Base-by-base conservation (phyloP, 352 stramenopile species). In the Elongisporangium anandrum region DNA sequence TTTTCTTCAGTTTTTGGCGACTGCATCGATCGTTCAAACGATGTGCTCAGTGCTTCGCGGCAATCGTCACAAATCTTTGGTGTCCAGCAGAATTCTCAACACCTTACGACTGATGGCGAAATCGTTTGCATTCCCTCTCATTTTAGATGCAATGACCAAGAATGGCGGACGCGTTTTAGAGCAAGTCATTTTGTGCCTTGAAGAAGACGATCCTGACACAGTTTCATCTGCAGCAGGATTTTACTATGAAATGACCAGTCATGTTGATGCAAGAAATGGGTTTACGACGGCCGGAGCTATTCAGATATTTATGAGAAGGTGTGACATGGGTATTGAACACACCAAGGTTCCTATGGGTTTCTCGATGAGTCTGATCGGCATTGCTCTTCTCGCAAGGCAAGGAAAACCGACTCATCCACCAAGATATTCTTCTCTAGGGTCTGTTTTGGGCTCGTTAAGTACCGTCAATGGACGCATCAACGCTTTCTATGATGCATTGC, bases 271-370 rank as follows among this genome's bases (percentile, higher is more conserved):
- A 0, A 75, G 84, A 17, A 66, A 76, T 10, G 81, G 74, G 3
- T 71, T 94, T 34, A 90, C 80, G 15, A 85, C 77, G 3, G 84
- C 78, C 12, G 84, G 84, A 8, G 78, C 81, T 13, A 62, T 82
- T 6, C 60, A 73, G 9, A 60, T 82, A 16, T 68, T 92, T 19
- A 48, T 86, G 23, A 53, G 66, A 15, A 86, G 73, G 73, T 86
- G 73, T 41, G 48, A 55, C 59, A 57, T 52, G 21, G 48, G 57
- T 8, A 57, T 87, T 54, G 52, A 76, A 57, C 50, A 57, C 56
- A 48, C 64, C 2, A 53, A 77, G 58, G 64, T 66, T 0, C 55
- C 52, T 7, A 39, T 54, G n/a, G 54, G 64, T 8, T 83, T 82
- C 24, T 59, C 85, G 1, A 66, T 90, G 29, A 75, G 72, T 7